Evolutionary conservation across 2,329 filamentous ascomycete genomes (phyloP), one percentile per base, ranked within the genome.

Genomic region (Emydomyces testavorans): DNA sequence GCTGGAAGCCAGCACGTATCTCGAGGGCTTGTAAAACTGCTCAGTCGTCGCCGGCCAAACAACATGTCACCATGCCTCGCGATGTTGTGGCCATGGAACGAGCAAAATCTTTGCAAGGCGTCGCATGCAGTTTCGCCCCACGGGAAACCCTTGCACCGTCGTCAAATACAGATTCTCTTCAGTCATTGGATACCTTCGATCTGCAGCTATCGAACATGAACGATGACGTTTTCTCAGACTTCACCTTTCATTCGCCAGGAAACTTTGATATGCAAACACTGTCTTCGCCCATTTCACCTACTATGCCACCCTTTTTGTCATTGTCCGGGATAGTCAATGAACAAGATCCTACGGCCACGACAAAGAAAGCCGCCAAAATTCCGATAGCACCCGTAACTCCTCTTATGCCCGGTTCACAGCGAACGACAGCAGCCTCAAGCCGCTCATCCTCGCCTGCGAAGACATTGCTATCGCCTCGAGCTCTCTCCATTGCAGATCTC

Each of bases 311-410:
- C 2, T 74, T 76, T 50, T 67, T 70, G 39, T 70, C 73, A 3
- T 75, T 75, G 2, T 72, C 75, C 29, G 74, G 76, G 51, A 67
- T 74, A 39, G 67, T 73, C 3, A 69, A 73, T 35, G 64, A 65
- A 54, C 62, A 61, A 28, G 57, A 57, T 16, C 57, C 60, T 4
- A 16, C 56, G 57, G 8, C 56, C 21, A 59, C 34, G 23, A 3
- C 16, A 4, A 55, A 39, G 51, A 41, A 35, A 43, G 21, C 58
- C 6, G 56, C 57, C 26, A 65, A 63, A 42, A 24, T 64, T 6
- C 54, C 61, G 6, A 65, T 64, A 36, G 52, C 54, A 15, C 57
- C 60, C 35, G 57, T 53, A 7, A 59, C 59, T 3, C 57, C 61
- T 6, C 54, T 52, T 15, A 52, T 54, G 24, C 45, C 54, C 16